Percentiles rank a stretch among this genome's conserved stretches.
Conservation (phyloP, 2,329 filamentous ascomycete genomes). For the Alternaria hordeiaustralica region DNA sequence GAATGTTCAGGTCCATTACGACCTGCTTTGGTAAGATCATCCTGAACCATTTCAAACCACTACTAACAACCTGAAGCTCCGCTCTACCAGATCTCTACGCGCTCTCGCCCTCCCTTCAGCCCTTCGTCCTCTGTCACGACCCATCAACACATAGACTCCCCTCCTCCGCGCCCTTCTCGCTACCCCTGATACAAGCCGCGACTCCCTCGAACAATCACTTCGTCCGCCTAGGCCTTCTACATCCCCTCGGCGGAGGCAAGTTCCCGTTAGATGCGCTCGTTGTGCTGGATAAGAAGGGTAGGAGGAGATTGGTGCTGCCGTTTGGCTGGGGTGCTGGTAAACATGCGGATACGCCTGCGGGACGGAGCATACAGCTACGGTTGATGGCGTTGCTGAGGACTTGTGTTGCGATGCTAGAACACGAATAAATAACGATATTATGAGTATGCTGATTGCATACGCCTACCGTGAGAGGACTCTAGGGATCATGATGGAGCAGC, state of each 20-base stretch:
- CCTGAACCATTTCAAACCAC: background rate
- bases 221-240: slow-evolving; percentile 51
- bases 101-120: slow-evolving; percentile 42
- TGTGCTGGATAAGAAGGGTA: slow-evolving; percentile 47
- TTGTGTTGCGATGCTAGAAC: slow-evolving; percentile 35
- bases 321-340: slow-evolving; percentile 54
- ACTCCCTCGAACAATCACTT: slow-evolving; percentile 46
- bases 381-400: slow-evolving; percentile 37
- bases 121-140: slow-evolving; percentile 44
- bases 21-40: slow-evolving; percentile 40
- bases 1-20: slow-evolving; percentile 43
- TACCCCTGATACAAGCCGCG: slow-evolving; percentile 43
- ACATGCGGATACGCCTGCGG: slow-evolving; percentile 41
- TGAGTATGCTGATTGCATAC: background rate
- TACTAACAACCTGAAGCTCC: slow-evolving; percentile 22
- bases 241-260: slow-evolving; percentile 54
- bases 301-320: slow-evolving; percentile 51
- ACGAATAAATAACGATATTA: slow-evolving; percentile 4
- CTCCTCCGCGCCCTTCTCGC: slow-evolving; percentile 28
- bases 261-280: slow-evolving; percentile 54
- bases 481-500: background rate
- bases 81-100: slow-evolving; percentile 38
- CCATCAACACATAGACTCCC: slow-evolving; percentile 39
- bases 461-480: too few relatives aligned
- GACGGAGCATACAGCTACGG: slow-evolving; percentile 35